Conservation (phyloP, 2,329 filamentous ascomycete species). For the Rhytidhysteron rufulum region DNA sequence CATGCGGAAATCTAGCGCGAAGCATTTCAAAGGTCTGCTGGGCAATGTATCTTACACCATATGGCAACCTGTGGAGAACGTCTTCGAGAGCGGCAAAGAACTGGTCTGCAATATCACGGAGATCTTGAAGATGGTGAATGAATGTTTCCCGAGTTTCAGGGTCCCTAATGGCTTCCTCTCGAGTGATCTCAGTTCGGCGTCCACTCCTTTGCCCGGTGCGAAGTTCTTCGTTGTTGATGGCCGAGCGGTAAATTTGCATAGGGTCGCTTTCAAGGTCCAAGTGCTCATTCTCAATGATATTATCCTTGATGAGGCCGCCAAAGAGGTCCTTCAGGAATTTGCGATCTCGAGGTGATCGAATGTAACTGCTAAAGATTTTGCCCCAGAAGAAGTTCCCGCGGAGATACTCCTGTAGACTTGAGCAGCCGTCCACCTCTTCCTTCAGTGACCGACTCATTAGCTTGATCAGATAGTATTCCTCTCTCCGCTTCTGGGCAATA, state of each 20-base stretch:
- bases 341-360: slow-evolving; percentile 83
- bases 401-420: slow-evolving; percentile 75
- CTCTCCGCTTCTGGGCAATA: slow-evolving; percentile 91
- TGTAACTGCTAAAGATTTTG: slow-evolving; percentile 81
- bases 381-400: slow-evolving; percentile 92
- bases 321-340: slow-evolving; percentile 88
- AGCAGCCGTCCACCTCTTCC: slow-evolving; percentile 76
- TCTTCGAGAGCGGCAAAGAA: slow-evolving; percentile 82
- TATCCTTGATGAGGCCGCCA: slow-evolving; percentile 80
- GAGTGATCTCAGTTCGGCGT: slow-evolving; percentile 76
- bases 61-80: slow-evolving; percentile 81
- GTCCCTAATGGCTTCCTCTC: slow-evolving; percentile 93
- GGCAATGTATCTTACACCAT: slow-evolving; percentile 83
- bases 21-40: slow-evolving; percentile 81
- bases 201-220: slow-evolving; percentile 81
- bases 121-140: slow-evolving; percentile 88
- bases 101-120: slow-evolving; percentile 90
- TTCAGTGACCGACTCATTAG: slow-evolving; percentile 76
- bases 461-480: slow-evolving; percentile 95
- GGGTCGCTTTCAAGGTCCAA: slow-evolving; percentile 95
- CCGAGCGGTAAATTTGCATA: slow-evolving; percentile 91
- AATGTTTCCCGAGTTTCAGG: slow-evolving; percentile 88
- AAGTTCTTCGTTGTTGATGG: slow-evolving; percentile 96
- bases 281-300: slow-evolving; percentile 86
- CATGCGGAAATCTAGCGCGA: slow-evolving; percentile 71